Conservation (phyloP, 2,329 filamentous ascomycete genomes). For the Fusarium luffae region DNA sequence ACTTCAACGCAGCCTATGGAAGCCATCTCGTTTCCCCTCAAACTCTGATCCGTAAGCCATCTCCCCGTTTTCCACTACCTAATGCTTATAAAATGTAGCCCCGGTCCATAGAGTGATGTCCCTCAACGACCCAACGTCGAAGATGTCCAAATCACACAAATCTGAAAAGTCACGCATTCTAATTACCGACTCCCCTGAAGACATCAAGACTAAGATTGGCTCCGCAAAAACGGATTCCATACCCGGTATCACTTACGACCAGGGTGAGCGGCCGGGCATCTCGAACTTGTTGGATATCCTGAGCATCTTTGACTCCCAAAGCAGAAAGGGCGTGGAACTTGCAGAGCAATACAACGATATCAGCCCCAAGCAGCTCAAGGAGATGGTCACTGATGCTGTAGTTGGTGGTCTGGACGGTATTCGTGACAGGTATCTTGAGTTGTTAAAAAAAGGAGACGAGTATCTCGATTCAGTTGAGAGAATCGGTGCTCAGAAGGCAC, state of each 20-base stretch:
- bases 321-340: constrained; percentile 55
- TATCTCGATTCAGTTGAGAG: constrained; percentile 68
- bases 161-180: constrained; percentile 81
- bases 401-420: constrained; percentile 64
- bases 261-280: constrained; percentile 76
- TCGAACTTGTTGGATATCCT: constrained; percentile 87
- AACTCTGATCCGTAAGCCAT: constrained; percentile 73
- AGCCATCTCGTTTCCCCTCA: constrained; percentile 73
- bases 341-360: constrained; percentile 54
- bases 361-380: constrained; percentile 55
- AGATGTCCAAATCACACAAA: constrained; percentile 93
- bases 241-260: constrained; percentile 77
- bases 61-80: neutral
- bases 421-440: constrained; percentile 64
- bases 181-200: constrained; percentile 75
- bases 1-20: constrained; percentile 84
- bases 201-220: constrained; percentile 76
- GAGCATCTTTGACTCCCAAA: constrained; percentile 69
- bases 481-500: constrained; percentile 70
- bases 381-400: constrained; percentile 69
- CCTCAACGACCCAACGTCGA: constrained; percentile 77
- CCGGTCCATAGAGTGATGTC: constrained; percentile 91
- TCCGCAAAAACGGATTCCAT: constrained; percentile 80
- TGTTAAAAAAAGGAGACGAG: constrained; percentile 60
- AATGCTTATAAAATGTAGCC: constrained; percentile 56